Evolutionary conservation across 176 grass and related monocot species (phyloP), one percentile per base, ranked within the genome.

Genomic region (Panicum miliaceum): DNA sequence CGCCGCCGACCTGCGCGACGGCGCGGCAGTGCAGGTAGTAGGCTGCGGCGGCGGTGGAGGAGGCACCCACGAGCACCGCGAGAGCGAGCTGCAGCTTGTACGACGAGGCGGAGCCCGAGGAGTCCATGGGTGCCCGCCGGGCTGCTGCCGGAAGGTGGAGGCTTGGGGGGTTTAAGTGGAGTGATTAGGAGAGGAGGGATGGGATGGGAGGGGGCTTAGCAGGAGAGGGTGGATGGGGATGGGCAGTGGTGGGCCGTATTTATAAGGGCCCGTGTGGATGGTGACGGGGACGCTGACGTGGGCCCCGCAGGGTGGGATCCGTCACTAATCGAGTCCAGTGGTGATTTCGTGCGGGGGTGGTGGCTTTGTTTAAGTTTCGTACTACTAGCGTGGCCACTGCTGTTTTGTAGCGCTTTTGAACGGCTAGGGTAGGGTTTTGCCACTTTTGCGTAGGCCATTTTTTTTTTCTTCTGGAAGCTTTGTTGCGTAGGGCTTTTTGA

Each of bases 11-110:
- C 74, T 94, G 83, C 19, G 77, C 74, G 87, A 99, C 83, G 81
- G 91, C 79, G 75, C 91, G 89, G 82, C 86, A 90, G 81, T 99
- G 96, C 87, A 96, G 86, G 85, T 94, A 98, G 91, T 96, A 98
- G 45, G 85, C 88, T 23, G 93, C 90, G 10, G 69, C 83, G 46
- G 89, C 91, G 27, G 94, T 87, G 74, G 89, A 80, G 73, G 93
- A 87, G 64, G 93, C 93, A 10, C 96, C 96, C 1, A 96, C 64
- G 77, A 98, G 89, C 38, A 89, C 96, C 77, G 93, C 93, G 85
- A 93, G 72, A 68, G 91, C 93, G 63, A 98, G 91, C 80, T 98
- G 93, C 54, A 96, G 67, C 37, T 83, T 89, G 87, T 98, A 95
- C 62, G 88, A 66, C 29, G 86, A 72, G 76, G 90, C 87, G 75